Conservation (phyloP, 495 filamentous ascomycete genomes). For the Talaromyces borbonicus region DNA sequence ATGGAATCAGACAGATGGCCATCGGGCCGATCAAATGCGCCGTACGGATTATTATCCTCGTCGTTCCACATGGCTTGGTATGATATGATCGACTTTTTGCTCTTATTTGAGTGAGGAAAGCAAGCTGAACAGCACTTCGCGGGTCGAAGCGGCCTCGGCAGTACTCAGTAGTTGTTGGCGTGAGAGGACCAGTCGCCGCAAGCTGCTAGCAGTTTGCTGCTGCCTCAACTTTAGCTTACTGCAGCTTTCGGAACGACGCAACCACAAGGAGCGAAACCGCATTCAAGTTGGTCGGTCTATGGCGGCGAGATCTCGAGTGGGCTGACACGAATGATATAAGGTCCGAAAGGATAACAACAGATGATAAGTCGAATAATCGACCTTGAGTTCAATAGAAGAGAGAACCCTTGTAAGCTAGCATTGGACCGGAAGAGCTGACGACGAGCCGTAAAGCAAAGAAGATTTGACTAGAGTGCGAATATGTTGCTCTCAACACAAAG, state of each 20-base stretch:
- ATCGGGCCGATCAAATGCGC: conserved; percentile 76
- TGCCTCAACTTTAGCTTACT: background rate
- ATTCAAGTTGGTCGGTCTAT: background rate
- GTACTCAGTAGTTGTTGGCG: too few relatives aligned
- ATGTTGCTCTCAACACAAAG: too few relatives aligned
- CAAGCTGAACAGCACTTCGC: too few relatives aligned
- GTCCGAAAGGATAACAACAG: too few relatives aligned
- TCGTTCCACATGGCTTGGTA: conserved; percentile 55
- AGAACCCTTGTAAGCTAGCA: background rate
- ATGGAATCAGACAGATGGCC: conserved; percentile 63
- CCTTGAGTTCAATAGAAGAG: background rate
- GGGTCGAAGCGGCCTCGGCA: too few relatives aligned
- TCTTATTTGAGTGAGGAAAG: too few relatives aligned
- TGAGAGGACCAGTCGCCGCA: too few relatives aligned
- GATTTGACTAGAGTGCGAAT: too few relatives aligned
- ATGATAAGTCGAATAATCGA: background rate
- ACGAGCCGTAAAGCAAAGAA: background rate
- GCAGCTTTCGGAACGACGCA: background rate
- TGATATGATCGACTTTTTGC: too few relatives aligned
- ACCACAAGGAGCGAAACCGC: background rate
- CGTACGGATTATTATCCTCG: conserved; percentile 91
- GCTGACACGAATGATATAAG: too few relatives aligned
- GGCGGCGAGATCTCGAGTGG: background rate
- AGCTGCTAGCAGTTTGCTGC: too few relatives aligned
- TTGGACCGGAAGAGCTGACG: background rate